These are phyloP conservation scores for Elaphomyces granulatus DNA, from an alignment of 495 filamentous ascomycete species.

Conservation along the genomic window DNA sequence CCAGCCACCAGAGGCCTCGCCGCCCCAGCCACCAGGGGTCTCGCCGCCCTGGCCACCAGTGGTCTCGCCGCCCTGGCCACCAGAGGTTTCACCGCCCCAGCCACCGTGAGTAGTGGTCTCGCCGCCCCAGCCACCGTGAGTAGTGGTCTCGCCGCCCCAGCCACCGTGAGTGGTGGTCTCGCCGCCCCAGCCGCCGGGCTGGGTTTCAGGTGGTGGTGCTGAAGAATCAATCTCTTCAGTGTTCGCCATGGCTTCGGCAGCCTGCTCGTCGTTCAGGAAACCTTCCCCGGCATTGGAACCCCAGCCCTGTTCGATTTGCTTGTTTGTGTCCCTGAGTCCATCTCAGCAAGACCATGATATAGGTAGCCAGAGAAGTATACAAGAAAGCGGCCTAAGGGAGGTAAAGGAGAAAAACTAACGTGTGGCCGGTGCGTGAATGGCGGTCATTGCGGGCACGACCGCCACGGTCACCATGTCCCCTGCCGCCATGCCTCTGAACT, in stretches of 20 bases:
- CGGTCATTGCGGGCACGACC: constrained; percentile 59
- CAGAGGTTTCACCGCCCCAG: constrained; percentile 9
- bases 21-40: constrained; percentile 14
- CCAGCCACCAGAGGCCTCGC: constrained; percentile 8
- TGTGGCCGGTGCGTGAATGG: constrained; percentile 58
- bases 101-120: constrained; percentile 10
- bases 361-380: neutral
- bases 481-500: constrained; percentile 41
- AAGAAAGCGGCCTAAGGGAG: too few species aligned
- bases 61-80: constrained; percentile 12
- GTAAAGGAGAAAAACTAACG: constrained; percentile 42
- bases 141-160: constrained; percentile 1
- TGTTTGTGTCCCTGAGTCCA: constrained; percentile 60
- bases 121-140: neutral
- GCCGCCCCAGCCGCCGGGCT: neutral
- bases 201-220: too few species aligned
- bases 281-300: constrained; percentile 63
- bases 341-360: neutral
- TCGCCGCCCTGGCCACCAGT: constrained; percentile 14
- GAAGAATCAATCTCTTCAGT: constrained; percentile 54
- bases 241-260: constrained; percentile 73
- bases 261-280: constrained; percentile 78
- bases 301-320: constrained; percentile 87
- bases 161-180: neutral
- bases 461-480: constrained; percentile 37